Evolutionary conservation across 768 basidiomycete species (phyloP).

Genomic region (Naganishia vaughanmartiniae): DNA sequence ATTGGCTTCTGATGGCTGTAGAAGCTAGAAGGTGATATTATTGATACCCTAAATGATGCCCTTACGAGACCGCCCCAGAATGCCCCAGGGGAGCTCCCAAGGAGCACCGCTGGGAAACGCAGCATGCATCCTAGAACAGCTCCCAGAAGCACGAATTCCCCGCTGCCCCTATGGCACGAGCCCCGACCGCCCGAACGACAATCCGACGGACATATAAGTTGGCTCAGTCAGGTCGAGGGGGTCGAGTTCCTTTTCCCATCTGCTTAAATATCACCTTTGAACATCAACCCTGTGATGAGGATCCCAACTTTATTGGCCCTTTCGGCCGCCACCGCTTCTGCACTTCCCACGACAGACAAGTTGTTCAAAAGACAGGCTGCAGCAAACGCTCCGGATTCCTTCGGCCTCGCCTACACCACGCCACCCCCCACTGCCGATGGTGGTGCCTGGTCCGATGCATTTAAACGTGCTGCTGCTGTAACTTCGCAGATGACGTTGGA

Average conservation of each 20-base stretch:
- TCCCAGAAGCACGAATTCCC: not conserved
- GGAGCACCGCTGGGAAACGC: not conserved
- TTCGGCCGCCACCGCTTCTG: conserved; percentile 9
- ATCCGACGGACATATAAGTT: not conserved
- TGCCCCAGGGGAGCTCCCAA: too few relatives aligned
- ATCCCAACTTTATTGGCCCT: conserved; percentile 16
- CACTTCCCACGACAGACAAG: conserved; percentile 5
- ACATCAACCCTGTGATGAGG: not conserved
- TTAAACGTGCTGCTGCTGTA: conserved; percentile 27
- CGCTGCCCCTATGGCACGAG: not conserved
- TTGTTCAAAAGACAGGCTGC: conserved; percentile 20
- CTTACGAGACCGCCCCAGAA: not conserved
- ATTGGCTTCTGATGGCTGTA: not conserved
- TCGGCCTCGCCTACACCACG: conserved; percentile 26
- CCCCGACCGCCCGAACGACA: not conserved
- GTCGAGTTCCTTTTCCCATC: not conserved
- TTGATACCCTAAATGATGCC: not conserved
- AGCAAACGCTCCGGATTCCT: conserved; percentile 2
- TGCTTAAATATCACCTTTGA: not conserved
- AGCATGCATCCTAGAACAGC: not conserved
- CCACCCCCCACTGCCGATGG: conserved; percentile 35
- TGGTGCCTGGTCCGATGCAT: conserved; percentile 37
- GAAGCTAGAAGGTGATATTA: not conserved
- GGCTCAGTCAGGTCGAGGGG: not conserved
- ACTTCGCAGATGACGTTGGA: conserved; percentile 44